A percentile compares a stretch with the other conserved stretches of the same genome.
Evolutionary conservation across 805 yeast genomes (phyloP).

Genomic region (Kodamaea lidongshanica): DNA sequence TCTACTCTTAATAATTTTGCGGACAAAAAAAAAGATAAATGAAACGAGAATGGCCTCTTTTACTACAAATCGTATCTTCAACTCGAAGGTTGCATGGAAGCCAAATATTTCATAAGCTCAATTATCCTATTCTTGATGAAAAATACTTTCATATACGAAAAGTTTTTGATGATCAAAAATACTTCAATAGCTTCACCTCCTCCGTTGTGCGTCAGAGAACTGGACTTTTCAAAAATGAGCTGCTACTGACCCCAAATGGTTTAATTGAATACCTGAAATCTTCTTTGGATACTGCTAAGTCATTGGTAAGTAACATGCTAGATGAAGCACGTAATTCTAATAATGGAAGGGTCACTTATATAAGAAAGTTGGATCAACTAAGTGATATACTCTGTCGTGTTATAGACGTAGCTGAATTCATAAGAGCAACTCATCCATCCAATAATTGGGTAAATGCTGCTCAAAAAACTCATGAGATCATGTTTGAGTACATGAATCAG

Average conservation of each 20-base stretch:
- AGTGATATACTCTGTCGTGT: constrained; percentile 88
- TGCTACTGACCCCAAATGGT: constrained; percentile 64
- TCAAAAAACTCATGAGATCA: constrained; percentile 75
- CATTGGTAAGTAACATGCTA: constrained; percentile 52
- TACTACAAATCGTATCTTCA: no score
- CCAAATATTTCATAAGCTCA: no score
- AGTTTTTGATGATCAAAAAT: constrained; percentile 57
- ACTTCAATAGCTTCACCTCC: constrained; percentile 47
- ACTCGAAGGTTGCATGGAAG: no score
- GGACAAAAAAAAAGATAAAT: no score
- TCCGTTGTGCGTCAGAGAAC: constrained; percentile 16
- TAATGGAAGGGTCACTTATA: constrained; percentile 40
- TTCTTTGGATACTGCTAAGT: constrained; percentile 61
- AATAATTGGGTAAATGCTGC: constrained; percentile 68
- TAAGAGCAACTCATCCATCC: constrained; percentile 83
- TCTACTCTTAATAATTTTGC: no score
- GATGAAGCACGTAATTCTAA: constrained; percentile 30
- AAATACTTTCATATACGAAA: constrained; percentile 26
- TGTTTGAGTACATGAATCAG: constrained; percentile 92
- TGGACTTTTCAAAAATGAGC: constrained; percentile 75
- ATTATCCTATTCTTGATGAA: no score
- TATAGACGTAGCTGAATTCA: constrained; percentile 88
- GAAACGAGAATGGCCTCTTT: no score
- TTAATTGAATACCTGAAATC: constrained; percentile 57
- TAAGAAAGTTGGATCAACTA: constrained; percentile 69